A percentile compares a stretch with the other conserved stretches of the same genome.
These are phyloP conservation scores for Deakozyma indianensis DNA, from an alignment of 805 yeast genomes.

Conservation along the genomic window DNA sequence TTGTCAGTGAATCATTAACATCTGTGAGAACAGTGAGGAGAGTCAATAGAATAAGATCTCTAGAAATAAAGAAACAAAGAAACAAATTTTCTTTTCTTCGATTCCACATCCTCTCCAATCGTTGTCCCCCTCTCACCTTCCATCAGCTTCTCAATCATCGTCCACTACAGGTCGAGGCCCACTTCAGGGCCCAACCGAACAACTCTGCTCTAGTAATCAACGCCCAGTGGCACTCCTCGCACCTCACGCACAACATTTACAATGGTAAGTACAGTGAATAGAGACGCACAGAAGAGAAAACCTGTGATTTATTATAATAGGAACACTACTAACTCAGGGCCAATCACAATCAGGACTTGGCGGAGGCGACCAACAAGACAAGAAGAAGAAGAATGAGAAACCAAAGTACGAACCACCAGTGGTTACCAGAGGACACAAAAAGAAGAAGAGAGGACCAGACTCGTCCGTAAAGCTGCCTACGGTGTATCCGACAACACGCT, in stretches of 20 bases:
- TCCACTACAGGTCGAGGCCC: background rate
- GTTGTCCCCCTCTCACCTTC: background rate
- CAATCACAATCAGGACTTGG: constrained; percentile 16
- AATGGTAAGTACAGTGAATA: too few species aligned
- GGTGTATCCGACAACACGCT: constrained; percentile 85
- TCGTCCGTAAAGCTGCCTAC: constrained; percentile 77
- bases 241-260: too few species aligned
- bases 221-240: too few species aligned
- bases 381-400: constrained; percentile 35
- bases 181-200: background rate
- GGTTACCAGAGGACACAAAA: constrained; percentile 79
- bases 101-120: background rate
- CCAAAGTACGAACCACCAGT: constrained; percentile 99
- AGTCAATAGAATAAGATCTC: too few species aligned
- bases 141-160: background rate
- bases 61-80: too few species aligned
- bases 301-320: too few species aligned
- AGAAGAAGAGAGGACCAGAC: constrained; percentile 76
- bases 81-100: too few species aligned
- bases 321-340: constrained; percentile 11
- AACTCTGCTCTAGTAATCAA: too few species aligned
- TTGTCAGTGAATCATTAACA: too few species aligned
- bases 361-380: constrained; percentile 14
- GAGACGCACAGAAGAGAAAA: too few species aligned
- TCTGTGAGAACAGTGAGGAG: too few species aligned